Evolutionary conservation across 441 rosid genomes (phyloP).

Genomic region (Erodium chrysanthum): DNA sequence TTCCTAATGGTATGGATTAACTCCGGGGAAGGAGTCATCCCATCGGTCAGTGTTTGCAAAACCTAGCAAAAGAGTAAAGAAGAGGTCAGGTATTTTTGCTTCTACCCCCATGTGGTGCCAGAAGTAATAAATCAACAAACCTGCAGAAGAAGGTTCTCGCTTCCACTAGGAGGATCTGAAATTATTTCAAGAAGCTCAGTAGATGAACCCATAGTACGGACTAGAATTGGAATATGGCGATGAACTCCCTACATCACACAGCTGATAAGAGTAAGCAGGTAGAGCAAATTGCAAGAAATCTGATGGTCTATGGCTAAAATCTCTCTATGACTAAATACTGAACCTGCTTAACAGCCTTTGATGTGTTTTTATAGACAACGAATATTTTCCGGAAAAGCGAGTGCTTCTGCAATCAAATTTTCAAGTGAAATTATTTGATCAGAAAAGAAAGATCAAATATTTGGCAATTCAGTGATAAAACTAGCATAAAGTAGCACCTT

Average conservation of each 20-base stretch:
- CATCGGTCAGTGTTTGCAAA: slow-evolving; percentile 83
- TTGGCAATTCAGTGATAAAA: slow-evolving; percentile 13
- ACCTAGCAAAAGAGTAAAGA: slow-evolving; percentile 44
- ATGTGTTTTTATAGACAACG: slow-evolving; percentile 49
- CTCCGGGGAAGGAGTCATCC: slow-evolving; percentile 65
- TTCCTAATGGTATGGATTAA: slow-evolving; percentile 66
- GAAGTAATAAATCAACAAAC: slow-evolving; percentile 31
- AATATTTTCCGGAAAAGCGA: slow-evolving; percentile 76
- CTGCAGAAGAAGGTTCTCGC: slow-evolving; percentile 80
- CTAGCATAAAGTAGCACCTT: slow-evolving; percentile 44
- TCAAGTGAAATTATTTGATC: slow-evolving; percentile 16
- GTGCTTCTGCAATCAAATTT: slow-evolving; percentile 65
- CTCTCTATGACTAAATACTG: slow-evolving; percentile 19
- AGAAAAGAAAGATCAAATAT: slow-evolving; percentile 10
- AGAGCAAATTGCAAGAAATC: slow-evolving; percentile 13
- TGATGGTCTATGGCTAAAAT: slow-evolving; percentile 13
- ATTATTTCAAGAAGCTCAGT: slow-evolving; percentile 81
- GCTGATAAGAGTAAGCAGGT: slow-evolving; percentile 20
- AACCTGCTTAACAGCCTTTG: slow-evolving; percentile 78
- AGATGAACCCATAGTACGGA: slow-evolving; percentile 94
- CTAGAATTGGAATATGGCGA: slow-evolving; percentile 80
- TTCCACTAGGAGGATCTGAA: slow-evolving; percentile 89
- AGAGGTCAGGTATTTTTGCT: slow-evolving; percentile 17
- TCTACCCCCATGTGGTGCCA: slow-evolving; percentile 16
- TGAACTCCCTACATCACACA: slow-evolving; percentile 68